Evolutionary conservation across 176 grass and related monocot species (phyloP).

Genomic region (Oryza coarctata): DNA sequence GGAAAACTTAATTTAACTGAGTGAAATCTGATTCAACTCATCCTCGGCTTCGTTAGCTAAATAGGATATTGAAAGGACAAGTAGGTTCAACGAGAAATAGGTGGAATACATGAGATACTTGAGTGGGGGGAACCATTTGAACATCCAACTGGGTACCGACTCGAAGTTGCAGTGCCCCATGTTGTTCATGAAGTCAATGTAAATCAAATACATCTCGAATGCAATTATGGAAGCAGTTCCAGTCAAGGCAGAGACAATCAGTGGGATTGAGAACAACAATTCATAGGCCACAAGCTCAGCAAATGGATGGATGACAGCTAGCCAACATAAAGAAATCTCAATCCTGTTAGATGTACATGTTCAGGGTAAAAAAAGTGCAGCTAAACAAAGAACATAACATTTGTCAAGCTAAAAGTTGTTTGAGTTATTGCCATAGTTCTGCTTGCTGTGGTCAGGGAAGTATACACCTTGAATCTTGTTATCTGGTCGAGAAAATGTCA

Average conservation of each 20-base stretch:
- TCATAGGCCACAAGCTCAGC: slow-evolving; percentile 73
- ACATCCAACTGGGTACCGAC: slow-evolving; percentile 68
- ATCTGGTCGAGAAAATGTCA: not conserved
- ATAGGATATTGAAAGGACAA: not conserved
- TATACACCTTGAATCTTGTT: not conserved
- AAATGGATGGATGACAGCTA: slow-evolving; percentile 95
- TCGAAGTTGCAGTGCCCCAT: slow-evolving; percentile 97
- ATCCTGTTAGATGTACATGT: not conserved
- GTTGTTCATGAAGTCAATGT: slow-evolving; percentile 98
- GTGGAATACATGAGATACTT: slow-evolving; percentile 80
- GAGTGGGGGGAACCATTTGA: slow-evolving; percentile 69
- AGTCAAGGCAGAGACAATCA: slow-evolving; percentile 37
- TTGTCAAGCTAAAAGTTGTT: not conserved
- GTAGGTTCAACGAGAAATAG: not conserved
- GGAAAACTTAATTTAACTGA: not conserved
- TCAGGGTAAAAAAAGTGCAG: not conserved
- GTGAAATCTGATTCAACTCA: not conserved
- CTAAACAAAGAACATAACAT: not conserved
- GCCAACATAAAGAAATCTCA: slow-evolving; percentile 2
- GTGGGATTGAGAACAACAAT: slow-evolving; percentile 59
- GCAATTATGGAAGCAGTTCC: slow-evolving; percentile 47
- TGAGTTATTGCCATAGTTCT: not conserved
- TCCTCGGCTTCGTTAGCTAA: not conserved
- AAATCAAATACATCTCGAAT: slow-evolving; percentile 44
- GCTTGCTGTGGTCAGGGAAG: not conserved